Evolutionary conservation across 1,284 basidiomycete species (phyloP).

Genomic region (Apiotrichum veenhuisii): DNA sequence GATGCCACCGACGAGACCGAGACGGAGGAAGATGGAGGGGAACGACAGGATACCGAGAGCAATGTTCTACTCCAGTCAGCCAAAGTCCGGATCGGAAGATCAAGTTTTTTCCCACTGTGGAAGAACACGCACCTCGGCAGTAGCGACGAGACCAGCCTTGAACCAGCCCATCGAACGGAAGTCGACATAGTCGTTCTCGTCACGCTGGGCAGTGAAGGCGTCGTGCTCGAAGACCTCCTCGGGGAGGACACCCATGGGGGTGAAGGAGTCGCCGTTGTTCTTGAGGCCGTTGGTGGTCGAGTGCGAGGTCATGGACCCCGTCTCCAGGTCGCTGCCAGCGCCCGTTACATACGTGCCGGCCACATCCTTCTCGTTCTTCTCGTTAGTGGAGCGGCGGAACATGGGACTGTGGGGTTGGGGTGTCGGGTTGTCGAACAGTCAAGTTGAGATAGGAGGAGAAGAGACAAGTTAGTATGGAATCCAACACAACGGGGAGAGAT

Average conservation of each 20-base stretch:
- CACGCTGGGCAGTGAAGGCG: conserved; percentile 3
- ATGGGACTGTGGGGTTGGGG: not conserved
- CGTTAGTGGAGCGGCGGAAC: not conserved
- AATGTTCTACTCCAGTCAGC: conserved; percentile 27
- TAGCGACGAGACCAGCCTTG: conserved; percentile 36
- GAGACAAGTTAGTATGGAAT: not conserved
- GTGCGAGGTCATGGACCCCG: not conserved
- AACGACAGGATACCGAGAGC: conserved; percentile 43
- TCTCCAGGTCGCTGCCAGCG: not conserved
- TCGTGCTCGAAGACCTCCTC: conserved; percentile 5
- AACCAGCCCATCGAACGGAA: conserved; percentile 45
- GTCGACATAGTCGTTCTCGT: conserved; percentile 33
- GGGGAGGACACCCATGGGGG: not conserved
- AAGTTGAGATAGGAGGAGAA: not conserved
- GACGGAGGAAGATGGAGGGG: conserved; percentile 38
- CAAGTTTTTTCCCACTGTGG: not conserved
- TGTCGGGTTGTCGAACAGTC: not conserved
- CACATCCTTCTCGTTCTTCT: conserved; percentile 3
- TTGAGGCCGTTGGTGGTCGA: not conserved
- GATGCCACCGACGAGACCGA: conserved; percentile 42
- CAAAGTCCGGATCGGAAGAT: not conserved
- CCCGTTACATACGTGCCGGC: not conserved
- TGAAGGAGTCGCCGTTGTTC: not conserved
- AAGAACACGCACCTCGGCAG: conserved; percentile 34
- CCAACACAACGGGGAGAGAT: not conserved